phyloP scores from a whole-genome alignment of 2,329 filamentous ascomycete species.

The Sarocladium brachiariae region DNA sequence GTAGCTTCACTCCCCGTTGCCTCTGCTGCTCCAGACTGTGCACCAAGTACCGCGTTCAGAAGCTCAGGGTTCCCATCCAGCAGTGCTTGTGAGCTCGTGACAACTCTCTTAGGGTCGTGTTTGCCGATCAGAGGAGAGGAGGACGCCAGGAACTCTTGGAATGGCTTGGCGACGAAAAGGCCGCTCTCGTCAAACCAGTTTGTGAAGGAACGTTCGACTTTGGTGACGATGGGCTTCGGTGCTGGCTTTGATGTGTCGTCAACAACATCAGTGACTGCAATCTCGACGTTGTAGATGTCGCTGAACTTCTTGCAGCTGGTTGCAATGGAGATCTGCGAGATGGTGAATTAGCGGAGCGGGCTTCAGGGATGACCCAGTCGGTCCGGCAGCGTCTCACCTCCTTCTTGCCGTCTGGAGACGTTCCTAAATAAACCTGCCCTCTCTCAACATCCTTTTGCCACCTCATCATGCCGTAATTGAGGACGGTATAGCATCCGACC shows the following conservation, averaged over 20 bases:
- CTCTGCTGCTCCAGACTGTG: slow-evolving; percentile 24
- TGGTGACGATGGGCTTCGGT: slow-evolving; percentile 24
- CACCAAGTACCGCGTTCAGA: slow-evolving; percentile 39
- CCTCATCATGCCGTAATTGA: slow-evolving; percentile 72
- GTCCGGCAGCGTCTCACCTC: slow-evolving; percentile 38
- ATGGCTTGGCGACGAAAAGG: slow-evolving; percentile 65
- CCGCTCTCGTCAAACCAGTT: slow-evolving; percentile 71
- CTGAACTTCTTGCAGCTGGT: slow-evolving; percentile 72
- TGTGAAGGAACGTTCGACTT: slow-evolving; percentile 58
- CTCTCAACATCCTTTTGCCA: slow-evolving; percentile 85
- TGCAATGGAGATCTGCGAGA: slow-evolving; percentile 59
- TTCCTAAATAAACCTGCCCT: slow-evolving; percentile 73
- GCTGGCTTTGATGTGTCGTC: slow-evolving; percentile 9
- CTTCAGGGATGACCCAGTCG: too few species aligned
- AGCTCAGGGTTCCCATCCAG: slow-evolving; percentile 37
- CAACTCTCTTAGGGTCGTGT: slow-evolving; percentile 55
- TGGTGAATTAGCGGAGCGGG: slow-evolving; percentile 14
- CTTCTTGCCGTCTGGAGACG: slow-evolving; percentile 54
- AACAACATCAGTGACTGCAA: slow-evolving; percentile 41
- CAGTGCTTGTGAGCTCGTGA: slow-evolving; percentile 27
- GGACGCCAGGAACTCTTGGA: slow-evolving; percentile 71
- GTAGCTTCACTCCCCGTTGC: background rate
- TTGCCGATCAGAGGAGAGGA: slow-evolving; percentile 58
- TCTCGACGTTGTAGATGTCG: slow-evolving; percentile 70
- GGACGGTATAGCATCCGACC: slow-evolving; percentile 68